phyloP scores from a whole-genome alignment of 2,329 filamentous ascomycete genomes.

The Pseudogymnoascus sp. region DNA sequence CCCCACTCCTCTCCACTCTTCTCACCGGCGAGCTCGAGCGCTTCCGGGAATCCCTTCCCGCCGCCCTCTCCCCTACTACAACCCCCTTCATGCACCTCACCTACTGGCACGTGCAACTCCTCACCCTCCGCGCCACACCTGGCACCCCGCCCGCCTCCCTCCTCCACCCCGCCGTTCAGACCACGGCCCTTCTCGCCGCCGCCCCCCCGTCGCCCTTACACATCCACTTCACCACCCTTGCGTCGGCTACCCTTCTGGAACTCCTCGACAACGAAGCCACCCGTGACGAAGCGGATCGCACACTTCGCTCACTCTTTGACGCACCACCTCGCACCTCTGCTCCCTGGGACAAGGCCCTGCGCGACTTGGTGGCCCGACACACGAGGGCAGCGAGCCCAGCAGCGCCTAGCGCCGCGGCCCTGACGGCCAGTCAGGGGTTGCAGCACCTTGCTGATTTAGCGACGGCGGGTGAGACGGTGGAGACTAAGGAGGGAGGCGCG shows the following conservation, averaged over 20 bases:
- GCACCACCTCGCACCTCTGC: background rate
- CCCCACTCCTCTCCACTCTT: slow-evolving; percentile 41
- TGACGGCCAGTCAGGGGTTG: slow-evolving; percentile 4
- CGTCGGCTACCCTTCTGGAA: slow-evolving; percentile 53
- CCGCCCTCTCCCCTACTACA: slow-evolving; percentile 41
- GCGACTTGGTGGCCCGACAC: background rate
- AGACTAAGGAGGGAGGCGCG: slow-evolving; percentile 21
- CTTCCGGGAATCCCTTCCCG: slow-evolving; percentile 57
- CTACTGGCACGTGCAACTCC: slow-evolving; percentile 63
- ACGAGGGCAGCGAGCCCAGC: background rate
- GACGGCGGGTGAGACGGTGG: slow-evolving; percentile 34
- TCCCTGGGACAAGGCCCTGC: background rate
- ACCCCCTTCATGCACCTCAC: slow-evolving; percentile 54
- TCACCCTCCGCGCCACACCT: slow-evolving; percentile 54
- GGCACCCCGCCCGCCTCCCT: slow-evolving; percentile 49
- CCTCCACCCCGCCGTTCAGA: slow-evolving; percentile 52
- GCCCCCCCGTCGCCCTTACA: slow-evolving; percentile 53
- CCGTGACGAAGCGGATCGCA: slow-evolving; percentile 45
- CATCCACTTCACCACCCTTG: slow-evolving; percentile 58
- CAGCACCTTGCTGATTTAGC: slow-evolving; percentile 24
- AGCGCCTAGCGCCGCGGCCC: background rate
- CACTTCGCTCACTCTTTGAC: background rate
- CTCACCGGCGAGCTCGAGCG: slow-evolving; percentile 55
- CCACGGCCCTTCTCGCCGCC: slow-evolving; percentile 51
- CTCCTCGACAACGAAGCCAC: slow-evolving; percentile 47